Evolutionary conservation across 345 rosid species (phyloP).

Genomic region (Salix dunnii): DNA sequence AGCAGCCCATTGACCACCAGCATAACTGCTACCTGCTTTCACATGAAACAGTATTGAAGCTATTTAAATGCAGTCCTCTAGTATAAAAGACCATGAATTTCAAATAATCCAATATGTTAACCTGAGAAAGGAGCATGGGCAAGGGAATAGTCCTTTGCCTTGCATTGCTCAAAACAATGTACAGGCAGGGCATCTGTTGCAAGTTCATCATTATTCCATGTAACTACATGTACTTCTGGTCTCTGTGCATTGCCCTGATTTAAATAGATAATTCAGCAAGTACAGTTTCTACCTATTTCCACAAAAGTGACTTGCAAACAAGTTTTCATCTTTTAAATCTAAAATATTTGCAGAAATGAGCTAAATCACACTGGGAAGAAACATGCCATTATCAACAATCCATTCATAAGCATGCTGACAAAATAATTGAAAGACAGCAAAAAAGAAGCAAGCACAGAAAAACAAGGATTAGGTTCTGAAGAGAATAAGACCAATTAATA

Average conservation of each 20-base stretch:
- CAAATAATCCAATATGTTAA: constrained; percentile 24
- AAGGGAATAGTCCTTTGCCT: constrained; percentile 94
- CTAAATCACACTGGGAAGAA: not conserved
- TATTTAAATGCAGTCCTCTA: constrained; percentile 18
- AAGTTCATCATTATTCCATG: constrained; percentile 96
- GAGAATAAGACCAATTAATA: not conserved
- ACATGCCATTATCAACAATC: not conserved
- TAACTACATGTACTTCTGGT: constrained; percentile 88
- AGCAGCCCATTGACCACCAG: constrained; percentile 99
- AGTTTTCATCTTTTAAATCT: not conserved
- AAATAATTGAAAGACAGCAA: not conserved
- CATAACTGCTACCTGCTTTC: constrained; percentile 88
- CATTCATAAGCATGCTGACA: not conserved
- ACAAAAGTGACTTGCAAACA: not conserved
- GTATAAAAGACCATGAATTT: constrained; percentile 14
- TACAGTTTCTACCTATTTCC: not conserved
- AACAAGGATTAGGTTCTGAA: not conserved
- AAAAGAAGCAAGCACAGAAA: not conserved
- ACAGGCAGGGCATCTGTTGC: constrained; percentile 96
- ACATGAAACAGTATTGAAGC: constrained; percentile 18
- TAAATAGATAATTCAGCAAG: constrained; percentile 21
- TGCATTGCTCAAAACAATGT: constrained; percentile 96
- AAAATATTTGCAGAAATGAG: not conserved
- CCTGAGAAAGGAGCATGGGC: constrained; percentile 99
- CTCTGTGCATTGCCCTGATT: constrained; percentile 93